Percentiles rank a stretch among this genome's conserved stretches.
phyloP scores from a whole-genome alignment of 163 green algal genomes.

The Chlamydomonas reinhardtii region DNA sequence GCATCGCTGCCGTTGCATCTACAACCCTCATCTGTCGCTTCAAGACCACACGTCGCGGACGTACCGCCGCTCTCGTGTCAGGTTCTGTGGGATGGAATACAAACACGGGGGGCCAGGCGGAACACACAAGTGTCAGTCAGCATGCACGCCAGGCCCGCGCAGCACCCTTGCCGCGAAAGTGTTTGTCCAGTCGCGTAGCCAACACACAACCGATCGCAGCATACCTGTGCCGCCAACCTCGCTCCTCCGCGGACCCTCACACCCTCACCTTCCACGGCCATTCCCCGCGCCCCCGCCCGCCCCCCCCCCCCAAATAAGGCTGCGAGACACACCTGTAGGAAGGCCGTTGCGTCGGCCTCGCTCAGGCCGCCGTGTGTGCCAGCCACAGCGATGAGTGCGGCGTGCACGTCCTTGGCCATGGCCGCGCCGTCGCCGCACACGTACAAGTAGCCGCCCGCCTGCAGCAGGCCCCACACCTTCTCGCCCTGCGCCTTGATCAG shows the following conservation, averaged over 20 bases:
- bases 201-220: no score
- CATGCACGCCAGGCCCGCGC: no score
- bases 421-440: constrained; percentile 88
- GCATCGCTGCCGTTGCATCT: no score
- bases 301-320: not conserved
- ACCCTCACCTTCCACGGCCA: not conserved
- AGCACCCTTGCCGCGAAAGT: no score
- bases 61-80: constrained; percentile 81
- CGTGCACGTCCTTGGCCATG: constrained; percentile 91
- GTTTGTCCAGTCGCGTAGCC: no score
- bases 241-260: no score
- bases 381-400: constrained; percentile 71
- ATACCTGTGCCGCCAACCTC: no score
- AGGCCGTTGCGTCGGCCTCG: constrained; percentile 60
- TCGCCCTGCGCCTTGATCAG: constrained; percentile 67
- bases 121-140: no score
- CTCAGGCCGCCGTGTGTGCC: constrained; percentile 59
- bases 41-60: constrained; percentile 95
- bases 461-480: constrained; percentile 69
- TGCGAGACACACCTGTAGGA: constrained; percentile 58
- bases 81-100: not conserved
- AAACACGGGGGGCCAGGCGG: not conserved
- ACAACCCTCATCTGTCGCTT: no score
- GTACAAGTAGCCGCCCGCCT: constrained; percentile 76
- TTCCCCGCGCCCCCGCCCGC: not conserved